Evolutionary conservation across 1,284 basidiomycete species (phyloP).

Genomic region (Inonotus hispidus): DNA sequence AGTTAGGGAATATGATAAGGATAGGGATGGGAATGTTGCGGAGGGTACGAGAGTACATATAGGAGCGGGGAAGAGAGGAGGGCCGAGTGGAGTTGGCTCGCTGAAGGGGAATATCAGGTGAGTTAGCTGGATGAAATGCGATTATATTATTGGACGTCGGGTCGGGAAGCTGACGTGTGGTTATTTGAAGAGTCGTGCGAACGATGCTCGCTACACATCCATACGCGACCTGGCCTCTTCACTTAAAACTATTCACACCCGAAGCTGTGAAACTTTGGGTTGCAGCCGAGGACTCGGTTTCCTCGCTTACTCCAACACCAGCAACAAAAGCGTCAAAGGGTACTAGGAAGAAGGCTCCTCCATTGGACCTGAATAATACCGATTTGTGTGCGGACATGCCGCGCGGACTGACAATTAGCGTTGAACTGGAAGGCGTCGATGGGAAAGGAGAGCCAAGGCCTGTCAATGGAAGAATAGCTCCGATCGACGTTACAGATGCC

Average conservation of each 20-base stretch:
- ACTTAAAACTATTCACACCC: constrained; percentile 63
- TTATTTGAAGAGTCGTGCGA: constrained; percentile 36
- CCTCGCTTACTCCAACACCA: not conserved
- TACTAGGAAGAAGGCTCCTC: not conserved
- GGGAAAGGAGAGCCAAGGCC: constrained; percentile 39
- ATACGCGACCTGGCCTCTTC: constrained; percentile 59
- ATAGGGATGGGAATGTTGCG: constrained; percentile 25
- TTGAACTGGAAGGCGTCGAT: constrained; percentile 71
- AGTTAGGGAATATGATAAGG: constrained; percentile 19
- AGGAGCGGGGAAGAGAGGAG: constrained; percentile 2
- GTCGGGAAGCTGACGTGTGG: not conserved
- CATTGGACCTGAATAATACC: not conserved
- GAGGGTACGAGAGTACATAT: constrained; percentile 1
- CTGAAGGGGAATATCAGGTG: constrained; percentile 45
- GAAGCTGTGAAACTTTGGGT: constrained; percentile 52
- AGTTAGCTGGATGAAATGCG: constrained; percentile 22
- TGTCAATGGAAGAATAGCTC: constrained; percentile 46
- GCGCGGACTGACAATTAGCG: constrained; percentile 41
- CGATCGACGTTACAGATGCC: constrained; percentile 62
- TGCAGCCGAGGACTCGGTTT: constrained; percentile 21
- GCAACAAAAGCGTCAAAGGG: not conserved
- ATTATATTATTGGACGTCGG: not conserved
- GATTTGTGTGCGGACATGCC: constrained; percentile 34
- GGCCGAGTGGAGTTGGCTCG: not conserved
- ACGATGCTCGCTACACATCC: constrained; percentile 55